A percentile compares a stretch with the other conserved stretches of the same genome.
phyloP scores from a whole-genome alignment of 2,329 filamentous ascomycete genomes.

The Emergomyces pasteurianus region DNA sequence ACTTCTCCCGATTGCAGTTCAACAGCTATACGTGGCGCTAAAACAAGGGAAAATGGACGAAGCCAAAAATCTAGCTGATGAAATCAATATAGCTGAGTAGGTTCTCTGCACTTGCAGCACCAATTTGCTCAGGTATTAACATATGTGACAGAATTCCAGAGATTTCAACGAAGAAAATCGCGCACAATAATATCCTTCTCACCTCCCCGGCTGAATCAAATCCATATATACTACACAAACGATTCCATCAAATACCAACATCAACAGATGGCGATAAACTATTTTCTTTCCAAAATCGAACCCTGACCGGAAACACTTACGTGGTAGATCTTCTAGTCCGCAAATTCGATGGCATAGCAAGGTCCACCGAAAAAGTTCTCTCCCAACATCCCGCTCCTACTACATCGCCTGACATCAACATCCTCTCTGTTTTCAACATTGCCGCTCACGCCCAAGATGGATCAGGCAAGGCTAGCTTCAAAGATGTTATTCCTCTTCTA shows the following conservation, averaged over 20 bases:
- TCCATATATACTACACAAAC: conserved; percentile 46
- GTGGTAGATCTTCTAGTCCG: conserved; percentile 47
- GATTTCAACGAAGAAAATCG: conserved; percentile 46
- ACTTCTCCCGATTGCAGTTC: conserved; percentile 47
- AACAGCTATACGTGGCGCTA: conserved; percentile 49
- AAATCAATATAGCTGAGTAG: conserved; percentile 42
- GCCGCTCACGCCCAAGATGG: conserved; percentile 58
- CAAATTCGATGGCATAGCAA: conserved; percentile 48
- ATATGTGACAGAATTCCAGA: conserved; percentile 40
- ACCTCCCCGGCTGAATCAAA: conserved; percentile 37
- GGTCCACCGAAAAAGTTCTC: conserved; percentile 41
- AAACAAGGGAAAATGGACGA: conserved; percentile 44
- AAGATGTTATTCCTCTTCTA: conserved; percentile 55
- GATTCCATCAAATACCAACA: conserved; percentile 40
- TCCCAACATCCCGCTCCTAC: conserved; percentile 38
- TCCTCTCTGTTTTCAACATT: conserved; percentile 54
- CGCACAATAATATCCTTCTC: conserved; percentile 47
- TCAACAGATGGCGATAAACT: conserved; percentile 40
- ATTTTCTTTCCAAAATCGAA: conserved; percentile 46
- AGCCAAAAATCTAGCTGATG: conserved; percentile 40
- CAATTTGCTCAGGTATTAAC: background rate
- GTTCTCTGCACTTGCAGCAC: no score
- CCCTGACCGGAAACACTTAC: conserved; percentile 43
- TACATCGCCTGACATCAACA: conserved; percentile 40
- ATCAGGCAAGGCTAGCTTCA: conserved; percentile 56